These are phyloP conservation scores for Nymphaea thermarum DNA, from an alignment of 164 flowering plant genomes.

Conservation along the genomic window DNA sequence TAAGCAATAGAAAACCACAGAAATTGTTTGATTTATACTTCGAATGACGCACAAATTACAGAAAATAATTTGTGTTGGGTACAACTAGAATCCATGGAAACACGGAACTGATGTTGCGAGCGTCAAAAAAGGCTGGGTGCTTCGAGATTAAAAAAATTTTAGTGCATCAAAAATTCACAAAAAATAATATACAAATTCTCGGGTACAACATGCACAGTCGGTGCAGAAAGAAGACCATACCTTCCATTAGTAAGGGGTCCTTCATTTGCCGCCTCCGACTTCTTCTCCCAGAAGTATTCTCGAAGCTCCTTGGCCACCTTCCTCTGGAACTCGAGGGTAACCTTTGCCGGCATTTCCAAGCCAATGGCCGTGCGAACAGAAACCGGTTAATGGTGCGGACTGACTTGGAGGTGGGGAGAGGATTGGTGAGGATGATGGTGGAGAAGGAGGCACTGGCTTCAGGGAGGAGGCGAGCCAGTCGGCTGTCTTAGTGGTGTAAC, in stretches of 20 bases:
- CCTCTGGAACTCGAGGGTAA: conserved; percentile 89
- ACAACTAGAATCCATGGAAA: not conserved
- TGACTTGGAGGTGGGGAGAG: conserved; percentile 3
- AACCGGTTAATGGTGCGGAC: not conserved
- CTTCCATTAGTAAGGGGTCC: conserved; percentile 94
- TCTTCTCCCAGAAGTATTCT: conserved; percentile 83
- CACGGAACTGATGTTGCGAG: not conserved
- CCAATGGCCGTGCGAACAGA: conserved; percentile 6
- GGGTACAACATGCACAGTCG: not conserved
- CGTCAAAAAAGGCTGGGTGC: not conserved
- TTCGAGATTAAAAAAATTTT: too few species aligned
- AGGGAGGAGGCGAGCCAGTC: not conserved
- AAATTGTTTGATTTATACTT: not conserved
- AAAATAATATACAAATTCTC: too few species aligned
- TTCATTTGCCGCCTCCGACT: conserved; percentile 65
- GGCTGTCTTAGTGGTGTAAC: not conserved
- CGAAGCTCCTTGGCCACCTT: conserved; percentile 89
- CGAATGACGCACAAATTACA: not conserved
- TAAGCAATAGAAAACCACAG: conserved; percentile 1
- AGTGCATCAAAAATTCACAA: not conserved
- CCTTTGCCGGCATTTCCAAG: conserved; percentile 19
- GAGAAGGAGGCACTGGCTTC: not conserved
- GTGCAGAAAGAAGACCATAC: conserved; percentile 15
- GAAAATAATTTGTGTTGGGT: not conserved
- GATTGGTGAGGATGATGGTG: not conserved